Conservation (phyloP, 495 filamentous ascomycete species). For the Aspergillus conjunctus region DNA sequence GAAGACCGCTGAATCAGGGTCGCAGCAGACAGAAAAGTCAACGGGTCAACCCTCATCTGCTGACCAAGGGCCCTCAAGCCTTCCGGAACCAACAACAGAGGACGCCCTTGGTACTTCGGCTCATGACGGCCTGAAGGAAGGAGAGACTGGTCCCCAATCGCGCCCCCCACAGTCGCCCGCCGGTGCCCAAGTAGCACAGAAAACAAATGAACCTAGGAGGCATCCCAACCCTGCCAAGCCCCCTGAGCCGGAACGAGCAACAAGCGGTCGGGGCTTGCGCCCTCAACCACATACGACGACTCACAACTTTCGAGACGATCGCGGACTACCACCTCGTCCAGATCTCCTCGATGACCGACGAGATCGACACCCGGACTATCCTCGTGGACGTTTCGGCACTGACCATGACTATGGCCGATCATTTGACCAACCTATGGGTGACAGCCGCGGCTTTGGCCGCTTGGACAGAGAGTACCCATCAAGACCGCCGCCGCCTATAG, state of each 20-base stretch:
- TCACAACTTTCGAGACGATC: slow-evolving; percentile 33
- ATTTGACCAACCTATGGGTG: slow-evolving; percentile 35
- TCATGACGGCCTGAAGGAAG: slow-evolving; percentile 13
- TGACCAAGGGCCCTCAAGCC: slow-evolving; percentile 19
- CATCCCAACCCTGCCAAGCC: slow-evolving; percentile 39
- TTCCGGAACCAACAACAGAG: slow-evolving; percentile 16
- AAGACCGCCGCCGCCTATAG: slow-evolving; percentile 35
- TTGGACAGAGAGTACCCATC: slow-evolving; percentile 40
- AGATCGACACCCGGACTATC: slow-evolving; percentile 41
- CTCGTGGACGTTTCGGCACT: slow-evolving; percentile 38
- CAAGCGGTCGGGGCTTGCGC: slow-evolving; percentile 27
- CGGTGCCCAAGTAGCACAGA: slow-evolving; percentile 27
- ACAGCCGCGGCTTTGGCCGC: slow-evolving; percentile 36
- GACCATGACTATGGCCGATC: slow-evolving; percentile 39
- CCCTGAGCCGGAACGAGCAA: slow-evolving; percentile 38
- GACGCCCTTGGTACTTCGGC: slow-evolving; percentile 23
- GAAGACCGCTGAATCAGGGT: slow-evolving; percentile 19
- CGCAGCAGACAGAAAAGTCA: slow-evolving; percentile 19
- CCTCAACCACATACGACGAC: slow-evolving; percentile 37
- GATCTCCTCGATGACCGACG: slow-evolving; percentile 44
- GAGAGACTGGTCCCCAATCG: slow-evolving; percentile 17
- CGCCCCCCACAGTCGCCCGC: slow-evolving; percentile 25
- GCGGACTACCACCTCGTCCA: slow-evolving; percentile 40
- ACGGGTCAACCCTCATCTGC: slow-evolving; percentile 13
- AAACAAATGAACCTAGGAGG: slow-evolving; percentile 32